A percentile compares a stretch with the other conserved stretches of the same genome.
phyloP scores from a whole-genome alignment of 2,329 filamentous ascomycete genomes.

The Didymosphaeria variabile region DNA sequence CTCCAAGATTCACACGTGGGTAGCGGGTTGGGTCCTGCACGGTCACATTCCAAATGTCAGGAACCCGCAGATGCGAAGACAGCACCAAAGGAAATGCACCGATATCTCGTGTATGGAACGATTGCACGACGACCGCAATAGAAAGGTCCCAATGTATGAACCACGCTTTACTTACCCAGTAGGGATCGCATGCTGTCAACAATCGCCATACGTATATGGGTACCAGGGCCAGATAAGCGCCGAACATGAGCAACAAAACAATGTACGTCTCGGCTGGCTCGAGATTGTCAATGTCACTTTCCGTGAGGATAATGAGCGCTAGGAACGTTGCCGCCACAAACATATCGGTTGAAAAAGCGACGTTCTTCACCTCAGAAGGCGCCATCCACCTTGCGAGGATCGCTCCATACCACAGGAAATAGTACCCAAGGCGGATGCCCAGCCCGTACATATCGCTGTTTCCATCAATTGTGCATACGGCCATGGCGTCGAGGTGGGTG shows the following conservation, averaged over 20 bases:
- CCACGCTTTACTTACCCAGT: conserved; percentile 14
- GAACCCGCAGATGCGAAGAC: background rate
- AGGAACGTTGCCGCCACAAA: conserved; percentile 34
- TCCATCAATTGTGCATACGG: conserved; percentile 30
- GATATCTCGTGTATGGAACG: too few relatives aligned
- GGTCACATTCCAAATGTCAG: background rate
- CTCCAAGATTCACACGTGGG: conserved; percentile 20
- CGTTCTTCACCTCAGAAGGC: conserved; percentile 24
- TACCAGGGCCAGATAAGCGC: conserved; percentile 25
- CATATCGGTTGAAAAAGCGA: conserved; percentile 25
- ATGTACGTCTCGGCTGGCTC: conserved; percentile 33
- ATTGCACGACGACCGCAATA: background rate
- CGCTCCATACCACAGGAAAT: conserved; percentile 40
- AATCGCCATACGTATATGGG: conserved; percentile 34
- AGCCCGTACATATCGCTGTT: conserved; percentile 45
- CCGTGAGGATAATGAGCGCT: conserved; percentile 28
- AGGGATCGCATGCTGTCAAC: conserved; percentile 29
- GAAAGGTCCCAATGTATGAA: background rate
- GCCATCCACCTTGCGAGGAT: conserved; percentile 35
- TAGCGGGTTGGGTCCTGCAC: conserved; percentile 26
- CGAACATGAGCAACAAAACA: conserved; percentile 33
- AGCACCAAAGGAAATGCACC: background rate
- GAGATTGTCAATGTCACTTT: conserved; percentile 18
- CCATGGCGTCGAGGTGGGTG: conserved; percentile 17
- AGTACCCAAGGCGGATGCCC: conserved; percentile 44